phyloP scores from a whole-genome alignment of 192 early-diverging fungal genomes.

The Coemansia sp. region DNA sequence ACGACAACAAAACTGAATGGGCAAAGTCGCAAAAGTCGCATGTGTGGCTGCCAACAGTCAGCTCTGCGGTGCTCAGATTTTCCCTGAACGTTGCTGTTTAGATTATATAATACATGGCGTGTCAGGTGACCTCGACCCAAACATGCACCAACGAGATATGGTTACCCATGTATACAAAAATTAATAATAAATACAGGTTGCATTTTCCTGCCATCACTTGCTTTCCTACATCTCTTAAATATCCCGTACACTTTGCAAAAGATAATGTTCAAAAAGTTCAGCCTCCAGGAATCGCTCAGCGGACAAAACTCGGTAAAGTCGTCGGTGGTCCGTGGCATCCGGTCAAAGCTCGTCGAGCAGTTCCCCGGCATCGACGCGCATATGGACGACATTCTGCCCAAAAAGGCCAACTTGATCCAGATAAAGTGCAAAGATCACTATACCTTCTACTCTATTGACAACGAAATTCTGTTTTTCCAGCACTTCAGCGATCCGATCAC shows the following conservation, averaged over 20 bases:
- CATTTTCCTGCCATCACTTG: no score
- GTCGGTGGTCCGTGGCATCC: constrained; percentile 83
- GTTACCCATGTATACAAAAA: background rate
- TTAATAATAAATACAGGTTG: background rate
- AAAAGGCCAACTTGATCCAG: constrained; percentile 82
- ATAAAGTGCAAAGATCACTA: constrained; percentile 93
- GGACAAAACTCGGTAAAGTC: constrained; percentile 87
- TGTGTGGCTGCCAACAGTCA: constrained; percentile 2
- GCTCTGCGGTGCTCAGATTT: background rate
- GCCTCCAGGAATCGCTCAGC: constrained; percentile 71
- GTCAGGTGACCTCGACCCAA: no score
- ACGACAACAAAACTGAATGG: background rate
- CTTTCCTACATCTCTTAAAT: background rate
- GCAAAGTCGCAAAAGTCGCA: background rate
- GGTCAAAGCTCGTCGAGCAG: constrained; percentile 82
- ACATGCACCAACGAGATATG: no score
- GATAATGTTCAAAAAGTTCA: constrained; percentile 75
- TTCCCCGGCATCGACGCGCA: constrained; percentile 83
- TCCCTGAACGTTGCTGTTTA: background rate
- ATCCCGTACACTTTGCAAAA: background rate
- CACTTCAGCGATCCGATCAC: constrained; percentile 90
- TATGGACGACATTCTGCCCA: constrained; percentile 95
- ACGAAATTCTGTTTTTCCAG: constrained; percentile 89
- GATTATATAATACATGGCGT: background rate
- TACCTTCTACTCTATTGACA: constrained; percentile 79